Percentiles rank a stretch among this genome's conserved stretches.
Evolutionary conservation across 352 stramenopile genomes (phyloP).

Genomic region (Phytophthora aleatoria): DNA sequence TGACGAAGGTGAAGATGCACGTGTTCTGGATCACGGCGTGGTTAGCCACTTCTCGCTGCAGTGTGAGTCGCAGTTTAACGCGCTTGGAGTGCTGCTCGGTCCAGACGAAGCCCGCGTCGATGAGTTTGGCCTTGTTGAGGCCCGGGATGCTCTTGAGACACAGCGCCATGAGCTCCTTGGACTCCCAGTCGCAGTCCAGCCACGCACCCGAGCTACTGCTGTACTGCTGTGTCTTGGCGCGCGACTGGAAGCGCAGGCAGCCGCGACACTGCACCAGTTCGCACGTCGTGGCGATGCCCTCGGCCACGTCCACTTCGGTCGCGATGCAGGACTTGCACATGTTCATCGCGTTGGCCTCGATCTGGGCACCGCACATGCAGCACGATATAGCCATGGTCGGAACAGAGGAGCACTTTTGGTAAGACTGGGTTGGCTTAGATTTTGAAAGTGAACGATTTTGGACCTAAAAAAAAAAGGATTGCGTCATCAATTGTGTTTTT

Average conservation of each 20-base stretch:
- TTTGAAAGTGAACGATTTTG: neutral
- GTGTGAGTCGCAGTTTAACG: slow-evolving; percentile 71
- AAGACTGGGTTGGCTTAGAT: neutral
- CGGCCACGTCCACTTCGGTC: slow-evolving; percentile 69
- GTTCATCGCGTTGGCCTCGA: slow-evolving; percentile 80
- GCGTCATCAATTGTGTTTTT: neutral
- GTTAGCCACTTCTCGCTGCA: slow-evolving; percentile 76
- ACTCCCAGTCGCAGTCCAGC: slow-evolving; percentile 74
- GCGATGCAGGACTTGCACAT: slow-evolving; percentile 79
- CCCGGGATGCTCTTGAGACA: slow-evolving; percentile 76
- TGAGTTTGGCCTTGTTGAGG: slow-evolving; percentile 69
- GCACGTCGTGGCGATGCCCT: slow-evolving; percentile 61
- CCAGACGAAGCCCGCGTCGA: slow-evolving; percentile 84
- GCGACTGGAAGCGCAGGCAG: slow-evolving; percentile 71
- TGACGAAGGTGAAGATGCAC: slow-evolving; percentile 68
- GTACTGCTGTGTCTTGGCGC: slow-evolving; percentile 45
- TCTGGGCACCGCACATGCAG: slow-evolving; percentile 67
- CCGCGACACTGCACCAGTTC: slow-evolving; percentile 68
- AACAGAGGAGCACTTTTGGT: neutral
- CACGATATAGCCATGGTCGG: slow-evolving; percentile 29
- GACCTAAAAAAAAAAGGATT: neutral
- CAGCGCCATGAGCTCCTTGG: slow-evolving; percentile 74
- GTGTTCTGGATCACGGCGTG: slow-evolving; percentile 72
- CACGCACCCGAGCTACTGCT: slow-evolving; percentile 51
- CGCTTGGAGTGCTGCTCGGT: slow-evolving; percentile 84